Conservation (phyloP, 2,329 filamentous ascomycete species). For the Thelonectria blattea region DNA sequence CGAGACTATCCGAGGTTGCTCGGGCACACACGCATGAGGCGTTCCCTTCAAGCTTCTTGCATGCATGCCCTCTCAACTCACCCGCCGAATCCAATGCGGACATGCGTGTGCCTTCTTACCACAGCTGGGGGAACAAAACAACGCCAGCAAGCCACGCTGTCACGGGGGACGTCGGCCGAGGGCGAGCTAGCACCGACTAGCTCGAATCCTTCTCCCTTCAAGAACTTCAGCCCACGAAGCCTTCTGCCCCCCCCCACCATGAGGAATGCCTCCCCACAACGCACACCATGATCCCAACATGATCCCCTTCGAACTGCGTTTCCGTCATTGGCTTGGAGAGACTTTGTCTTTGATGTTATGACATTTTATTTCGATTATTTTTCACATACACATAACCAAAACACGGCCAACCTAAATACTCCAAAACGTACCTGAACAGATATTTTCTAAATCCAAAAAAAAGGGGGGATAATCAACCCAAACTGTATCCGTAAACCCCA, state of each 20-base stretch:
- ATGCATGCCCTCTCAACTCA: conserved; percentile 19
- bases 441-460: conserved; percentile 32
- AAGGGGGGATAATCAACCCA: conserved; percentile 31
- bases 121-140: conserved; percentile 24
- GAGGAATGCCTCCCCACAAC: neutral
- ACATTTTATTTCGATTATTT: conserved; percentile 31
- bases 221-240: conserved; percentile 2
- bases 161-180: conserved; percentile 11
- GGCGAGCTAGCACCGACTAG: conserved; percentile 9
- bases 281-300: conserved; percentile 5
- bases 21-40: conserved; percentile 34
- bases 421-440: conserved; percentile 30
- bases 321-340: neutral
- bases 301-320: neutral
- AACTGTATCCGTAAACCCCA: conserved; percentile 26
- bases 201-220: conserved; percentile 9
- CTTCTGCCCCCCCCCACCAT: neutral
- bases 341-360: conserved; percentile 34
- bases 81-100: conserved; percentile 20
- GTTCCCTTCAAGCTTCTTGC: conserved; percentile 22
- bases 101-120: conserved; percentile 24
- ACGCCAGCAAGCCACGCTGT: conserved; percentile 2
- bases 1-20: conserved; percentile 1
- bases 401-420: conserved; percentile 34
- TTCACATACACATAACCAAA: conserved; percentile 31